Conservation (phyloP, 495 filamentous ascomycete genomes). For the Hyaloscypha bicolor region DNA sequence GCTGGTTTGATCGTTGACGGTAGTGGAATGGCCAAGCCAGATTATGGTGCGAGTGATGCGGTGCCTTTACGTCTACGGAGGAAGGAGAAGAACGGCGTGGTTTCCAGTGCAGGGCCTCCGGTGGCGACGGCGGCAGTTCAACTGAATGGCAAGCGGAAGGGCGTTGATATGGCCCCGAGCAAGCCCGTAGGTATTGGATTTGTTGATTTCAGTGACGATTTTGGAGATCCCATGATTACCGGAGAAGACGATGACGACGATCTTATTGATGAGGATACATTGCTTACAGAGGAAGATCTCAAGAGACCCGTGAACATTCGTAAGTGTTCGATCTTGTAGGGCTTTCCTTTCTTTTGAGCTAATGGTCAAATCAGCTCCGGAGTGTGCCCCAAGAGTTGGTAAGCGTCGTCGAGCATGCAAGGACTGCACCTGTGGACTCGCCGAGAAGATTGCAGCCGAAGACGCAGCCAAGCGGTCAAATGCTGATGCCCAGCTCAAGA, state of each 20-base stretch:
- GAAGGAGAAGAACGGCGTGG: conserved; percentile 55
- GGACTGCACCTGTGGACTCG: conserved; percentile 94
- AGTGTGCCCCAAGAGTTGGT: conserved; percentile 80
- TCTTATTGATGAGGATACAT: conserved; percentile 85
- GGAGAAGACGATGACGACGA: conserved; percentile 73
- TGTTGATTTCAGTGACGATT: conserved; percentile 69
- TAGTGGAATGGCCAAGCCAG: conserved; percentile 72
- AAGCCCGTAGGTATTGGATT: conserved; percentile 68
- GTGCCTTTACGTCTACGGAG: conserved; percentile 72
- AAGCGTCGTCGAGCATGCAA: conserved; percentile 94
- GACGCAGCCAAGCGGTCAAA: conserved; percentile 68
- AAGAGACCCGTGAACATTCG: conserved; percentile 71
- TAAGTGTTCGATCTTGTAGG: conserved; percentile 45
- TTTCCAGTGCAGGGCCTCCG: conserved; percentile 28
- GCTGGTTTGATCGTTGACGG: conserved; percentile 72
- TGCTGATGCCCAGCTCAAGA: conserved; percentile 49
- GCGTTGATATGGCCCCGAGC: conserved; percentile 39
- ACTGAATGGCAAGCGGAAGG: conserved; percentile 44
- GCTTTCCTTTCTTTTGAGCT: conserved; percentile 13
- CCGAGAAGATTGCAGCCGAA: conserved; percentile 75
- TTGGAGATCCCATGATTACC: conserved; percentile 50
- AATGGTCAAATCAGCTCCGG: conserved; percentile 57
- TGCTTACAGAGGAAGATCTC: conserved; percentile 83
- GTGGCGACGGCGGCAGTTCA: conserved; percentile 27
- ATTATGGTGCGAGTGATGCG: conserved; percentile 61